phyloP scores from a whole-genome alignment of 306 rosid genomes.

The Rosa lucieae region DNA sequence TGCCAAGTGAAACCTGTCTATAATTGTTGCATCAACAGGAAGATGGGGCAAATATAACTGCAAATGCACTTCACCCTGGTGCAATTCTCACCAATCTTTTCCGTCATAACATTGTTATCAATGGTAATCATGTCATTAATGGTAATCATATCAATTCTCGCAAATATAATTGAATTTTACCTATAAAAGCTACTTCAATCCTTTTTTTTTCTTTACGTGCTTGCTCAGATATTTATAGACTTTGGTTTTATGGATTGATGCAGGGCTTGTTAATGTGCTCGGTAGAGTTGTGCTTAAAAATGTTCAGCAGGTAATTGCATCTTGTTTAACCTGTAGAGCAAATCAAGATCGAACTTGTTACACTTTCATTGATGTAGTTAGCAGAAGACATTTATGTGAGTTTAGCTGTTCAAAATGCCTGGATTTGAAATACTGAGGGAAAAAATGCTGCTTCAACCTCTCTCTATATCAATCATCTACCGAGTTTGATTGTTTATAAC shows the following conservation, averaged over 20 bases:
- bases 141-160: background rate
- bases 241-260: constrained; percentile 26
- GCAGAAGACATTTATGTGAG: background rate
- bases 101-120: constrained; percentile 38
- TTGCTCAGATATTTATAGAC: background rate
- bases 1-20: constrained; percentile 12
- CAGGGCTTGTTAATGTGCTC: constrained; percentile 43
- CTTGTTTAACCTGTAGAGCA: background rate
- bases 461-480: background rate
- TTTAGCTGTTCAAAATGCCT: background rate
- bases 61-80: constrained; percentile 94
- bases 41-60: constrained; percentile 60
- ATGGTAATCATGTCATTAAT: constrained; percentile 38
- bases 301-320: constrained; percentile 57
- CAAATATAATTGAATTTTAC: background rate
- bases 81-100: constrained; percentile 61
- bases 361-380: background rate
- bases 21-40: constrained; percentile 55
- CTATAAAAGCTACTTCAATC: background rate
- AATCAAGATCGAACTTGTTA: background rate
- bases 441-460: background rate
- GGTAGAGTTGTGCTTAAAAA: constrained; percentile 58
- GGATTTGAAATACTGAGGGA: background rate
- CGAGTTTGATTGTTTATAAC: constrained; percentile 9
- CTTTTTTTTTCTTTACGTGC: background rate